These are phyloP conservation scores for Teunomyces panamensis DNA, from an alignment of 805 yeast species.

Conservation along the genomic window DNA sequence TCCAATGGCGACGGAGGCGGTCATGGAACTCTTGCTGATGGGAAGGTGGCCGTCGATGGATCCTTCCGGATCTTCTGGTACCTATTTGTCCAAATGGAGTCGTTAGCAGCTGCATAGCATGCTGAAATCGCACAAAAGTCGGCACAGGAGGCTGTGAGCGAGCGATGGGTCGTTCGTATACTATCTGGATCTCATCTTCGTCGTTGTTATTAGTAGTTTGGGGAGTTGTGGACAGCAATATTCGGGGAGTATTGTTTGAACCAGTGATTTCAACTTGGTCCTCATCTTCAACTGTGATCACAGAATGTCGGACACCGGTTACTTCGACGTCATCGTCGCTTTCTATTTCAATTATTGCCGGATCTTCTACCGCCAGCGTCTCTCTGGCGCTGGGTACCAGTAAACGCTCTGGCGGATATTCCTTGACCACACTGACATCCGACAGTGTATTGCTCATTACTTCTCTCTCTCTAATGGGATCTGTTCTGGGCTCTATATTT, in stretches of 20 bases:
- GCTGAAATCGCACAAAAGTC: neutral
- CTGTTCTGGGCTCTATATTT: neutral
- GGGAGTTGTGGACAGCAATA: too few relatives aligned
- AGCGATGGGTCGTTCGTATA: constrained; percentile 20
- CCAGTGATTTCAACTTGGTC: constrained; percentile 9
- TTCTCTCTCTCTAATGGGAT: neutral
- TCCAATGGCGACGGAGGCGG: constrained; percentile 3
- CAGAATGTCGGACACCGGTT: neutral
- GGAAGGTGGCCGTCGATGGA: neutral
- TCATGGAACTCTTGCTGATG: neutral
- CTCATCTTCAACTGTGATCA: neutral
- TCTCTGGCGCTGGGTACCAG: neutral
- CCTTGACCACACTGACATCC: neutral
- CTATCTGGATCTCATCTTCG: constrained; percentile 19
- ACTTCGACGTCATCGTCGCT: constrained; percentile 7
- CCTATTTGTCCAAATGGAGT: constrained; percentile 1
- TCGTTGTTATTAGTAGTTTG: neutral
- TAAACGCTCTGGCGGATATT: neutral
- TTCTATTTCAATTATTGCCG: neutral
- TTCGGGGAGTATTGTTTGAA: neutral
- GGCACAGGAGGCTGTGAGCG: constrained; percentile 4
- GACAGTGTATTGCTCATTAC: neutral
- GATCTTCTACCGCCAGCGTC: neutral
- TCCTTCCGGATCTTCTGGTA: neutral
- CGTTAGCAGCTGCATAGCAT: neutral